Percentiles rank a stretch among this genome's conserved stretches.
Conservation (phyloP, 2,329 filamentous ascomycete species). For the Colletotrichum viniferum region DNA sequence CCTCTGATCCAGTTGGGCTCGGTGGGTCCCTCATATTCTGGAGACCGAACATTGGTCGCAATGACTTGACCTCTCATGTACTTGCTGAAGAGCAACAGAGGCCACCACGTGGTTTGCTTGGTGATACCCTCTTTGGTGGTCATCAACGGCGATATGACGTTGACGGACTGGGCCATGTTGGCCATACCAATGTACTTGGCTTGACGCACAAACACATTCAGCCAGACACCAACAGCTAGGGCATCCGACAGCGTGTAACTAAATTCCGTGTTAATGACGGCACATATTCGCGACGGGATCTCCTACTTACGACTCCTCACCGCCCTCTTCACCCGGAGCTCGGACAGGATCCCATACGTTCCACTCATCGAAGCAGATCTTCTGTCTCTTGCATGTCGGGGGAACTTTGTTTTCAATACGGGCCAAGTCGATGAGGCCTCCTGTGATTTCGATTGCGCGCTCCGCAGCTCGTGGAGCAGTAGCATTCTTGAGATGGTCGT, state of each 20-base stretch:
- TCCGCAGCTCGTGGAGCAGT: slow-evolving; percentile 71
- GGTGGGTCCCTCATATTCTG: slow-evolving; percentile 70
- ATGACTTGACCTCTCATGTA: slow-evolving; percentile 75
- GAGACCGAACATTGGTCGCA: slow-evolving; percentile 66
- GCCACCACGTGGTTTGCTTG: slow-evolving; percentile 79
- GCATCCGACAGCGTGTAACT: slow-evolving; percentile 76
- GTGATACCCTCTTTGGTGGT: slow-evolving; percentile 67
- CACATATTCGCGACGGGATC: not conserved
- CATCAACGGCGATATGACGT: slow-evolving; percentile 80
- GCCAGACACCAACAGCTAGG: slow-evolving; percentile 74
- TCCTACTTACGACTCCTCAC: slow-evolving; percentile 60
- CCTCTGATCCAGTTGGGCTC: slow-evolving; percentile 68
- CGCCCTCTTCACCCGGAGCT: slow-evolving; percentile 73
- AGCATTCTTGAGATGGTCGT: slow-evolving; percentile 52
- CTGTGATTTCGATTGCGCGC: slow-evolving; percentile 74
- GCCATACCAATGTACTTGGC: slow-evolving; percentile 76
- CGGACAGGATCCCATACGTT: slow-evolving; percentile 80
- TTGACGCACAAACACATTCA: slow-evolving; percentile 79
- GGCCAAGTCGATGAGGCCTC: slow-evolving; percentile 73
- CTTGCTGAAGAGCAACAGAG: slow-evolving; percentile 66
- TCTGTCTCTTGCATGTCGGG: slow-evolving; percentile 62
- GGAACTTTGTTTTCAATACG: slow-evolving; percentile 71
- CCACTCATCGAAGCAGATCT: slow-evolving; percentile 86
- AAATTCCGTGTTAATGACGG: not conserved
- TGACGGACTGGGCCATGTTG: slow-evolving; percentile 78